A percentile compares a stretch with the other conserved stretches of the same genome.
These are phyloP conservation scores for Pseudocohnilembus persalinus DNA, from an alignment of 169 alveolate species.

Conservation along the genomic window DNA sequence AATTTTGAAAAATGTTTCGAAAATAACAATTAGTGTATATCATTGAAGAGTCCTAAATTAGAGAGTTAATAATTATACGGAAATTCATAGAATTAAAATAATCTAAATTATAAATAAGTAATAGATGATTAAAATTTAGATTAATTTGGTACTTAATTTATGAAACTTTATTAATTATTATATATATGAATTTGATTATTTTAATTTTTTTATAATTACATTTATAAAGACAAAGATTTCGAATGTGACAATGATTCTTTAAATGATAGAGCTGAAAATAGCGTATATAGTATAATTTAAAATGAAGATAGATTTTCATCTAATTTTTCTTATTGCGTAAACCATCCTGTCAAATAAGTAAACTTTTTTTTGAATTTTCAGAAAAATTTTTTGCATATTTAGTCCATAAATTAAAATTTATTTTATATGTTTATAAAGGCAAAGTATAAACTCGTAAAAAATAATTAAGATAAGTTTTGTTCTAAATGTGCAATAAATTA, in stretches of 20 bases:
- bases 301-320: not conserved
- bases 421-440: not conserved
- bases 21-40: too few species aligned
- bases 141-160: not conserved
- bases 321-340: not conserved
- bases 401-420: too few species aligned
- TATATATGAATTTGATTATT: not conserved
- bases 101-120: too few species aligned
- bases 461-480: not conserved
- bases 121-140: too few species aligned
- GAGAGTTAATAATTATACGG: too few species aligned
- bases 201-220: too few species aligned
- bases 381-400: not conserved
- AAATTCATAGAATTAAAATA: too few species aligned
- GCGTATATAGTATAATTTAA: too few species aligned
- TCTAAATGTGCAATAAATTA: not conserved
- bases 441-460: too few species aligned
- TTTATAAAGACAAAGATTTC: not conserved
- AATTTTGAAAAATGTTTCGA: too few species aligned
- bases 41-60: too few species aligned
- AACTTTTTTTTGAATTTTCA: too few species aligned
- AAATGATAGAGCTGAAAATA: not conserved
- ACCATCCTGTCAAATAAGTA: not conserved
- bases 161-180: not conserved
- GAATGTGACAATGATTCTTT: not conserved